Evolutionary conservation across 2,329 filamentous ascomycete genomes (phyloP).

Genomic region (Colletotrichum sp.): DNA sequence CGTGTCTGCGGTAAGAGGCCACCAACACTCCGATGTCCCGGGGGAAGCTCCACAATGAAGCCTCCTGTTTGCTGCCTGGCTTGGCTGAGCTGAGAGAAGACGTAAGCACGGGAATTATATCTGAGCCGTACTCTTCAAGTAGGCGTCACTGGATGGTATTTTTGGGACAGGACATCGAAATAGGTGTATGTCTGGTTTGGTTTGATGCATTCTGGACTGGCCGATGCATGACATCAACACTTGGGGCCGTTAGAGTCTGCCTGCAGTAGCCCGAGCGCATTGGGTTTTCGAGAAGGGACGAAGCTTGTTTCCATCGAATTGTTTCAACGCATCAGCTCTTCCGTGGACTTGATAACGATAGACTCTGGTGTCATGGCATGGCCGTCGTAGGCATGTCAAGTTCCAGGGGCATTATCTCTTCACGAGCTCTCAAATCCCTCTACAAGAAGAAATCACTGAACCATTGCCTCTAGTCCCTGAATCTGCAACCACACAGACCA

Average conservation of each 20-base stretch:
- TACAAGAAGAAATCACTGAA: not conserved
- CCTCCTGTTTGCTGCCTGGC: not conserved
- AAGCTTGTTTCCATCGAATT: not conserved
- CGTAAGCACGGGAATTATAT: not conserved
- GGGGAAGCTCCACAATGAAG: not conserved
- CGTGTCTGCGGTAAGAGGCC: constrained; percentile 4
- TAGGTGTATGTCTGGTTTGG: too few species aligned
- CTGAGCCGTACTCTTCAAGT: not conserved
- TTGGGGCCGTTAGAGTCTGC: not conserved
- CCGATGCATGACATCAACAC: not conserved
- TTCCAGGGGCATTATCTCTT: not conserved
- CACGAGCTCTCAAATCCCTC: not conserved
- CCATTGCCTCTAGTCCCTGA: not conserved
- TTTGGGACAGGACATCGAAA: too few species aligned
- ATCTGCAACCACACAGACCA: not conserved
- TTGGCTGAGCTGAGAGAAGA: not conserved
- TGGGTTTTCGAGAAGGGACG: not conserved
- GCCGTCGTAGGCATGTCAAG: not conserved
- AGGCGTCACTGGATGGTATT: not conserved
- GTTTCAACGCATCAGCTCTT: not conserved
- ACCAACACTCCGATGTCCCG: not conserved
- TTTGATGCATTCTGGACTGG: not conserved
- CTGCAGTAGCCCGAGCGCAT: not conserved
- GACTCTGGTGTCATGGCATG: not conserved
- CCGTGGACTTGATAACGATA: not conserved